phyloP scores from a whole-genome alignment of 176 grass and related monocot species.

The Raddia guianensis region DNA sequence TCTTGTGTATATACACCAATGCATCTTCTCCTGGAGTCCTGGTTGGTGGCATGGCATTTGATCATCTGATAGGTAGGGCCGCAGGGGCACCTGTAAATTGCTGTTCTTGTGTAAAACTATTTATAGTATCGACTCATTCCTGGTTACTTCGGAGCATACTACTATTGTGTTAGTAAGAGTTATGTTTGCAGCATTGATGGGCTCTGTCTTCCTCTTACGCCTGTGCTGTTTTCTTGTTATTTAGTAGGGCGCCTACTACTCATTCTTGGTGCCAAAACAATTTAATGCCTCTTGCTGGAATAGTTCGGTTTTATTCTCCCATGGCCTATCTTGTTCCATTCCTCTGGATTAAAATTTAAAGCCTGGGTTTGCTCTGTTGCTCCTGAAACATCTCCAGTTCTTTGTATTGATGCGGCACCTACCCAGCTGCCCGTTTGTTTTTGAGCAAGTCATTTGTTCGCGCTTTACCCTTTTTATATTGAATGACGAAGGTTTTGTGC shows the following conservation, averaged over 20 bases:
- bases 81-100: neutral
- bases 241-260: slow-evolving; percentile 12
- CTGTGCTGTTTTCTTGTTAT: slow-evolving; percentile 33
- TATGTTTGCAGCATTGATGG: slow-evolving; percentile 35
- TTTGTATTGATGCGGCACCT: slow-evolving; percentile 3
- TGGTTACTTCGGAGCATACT: neutral
- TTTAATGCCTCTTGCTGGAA: neutral
- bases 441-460: slow-evolving; percentile 15
- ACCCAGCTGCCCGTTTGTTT: slow-evolving; percentile 14
- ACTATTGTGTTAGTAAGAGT: neutral
- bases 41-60: slow-evolving; percentile 6
- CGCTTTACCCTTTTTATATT: neutral
- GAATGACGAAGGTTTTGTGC: slow-evolving; percentile 39
- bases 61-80: slow-evolving; percentile 18
- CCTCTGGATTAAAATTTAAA: slow-evolving; percentile 8
- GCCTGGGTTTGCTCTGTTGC: neutral
- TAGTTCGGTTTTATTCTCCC: neutral
- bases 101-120: slow-evolving; percentile 5
- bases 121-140: neutral
- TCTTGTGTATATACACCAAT: neutral
- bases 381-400: slow-evolving; percentile 25
- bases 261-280: slow-evolving; percentile 15
- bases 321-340: neutral
- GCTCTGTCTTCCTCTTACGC: slow-evolving; percentile 4
- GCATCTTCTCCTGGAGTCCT: neutral